Percentiles rank a stretch among this genome's conserved stretches.
phyloP scores from a whole-genome alignment of 2,329 filamentous ascomycete genomes.

The Elsinoe perseae region DNA sequence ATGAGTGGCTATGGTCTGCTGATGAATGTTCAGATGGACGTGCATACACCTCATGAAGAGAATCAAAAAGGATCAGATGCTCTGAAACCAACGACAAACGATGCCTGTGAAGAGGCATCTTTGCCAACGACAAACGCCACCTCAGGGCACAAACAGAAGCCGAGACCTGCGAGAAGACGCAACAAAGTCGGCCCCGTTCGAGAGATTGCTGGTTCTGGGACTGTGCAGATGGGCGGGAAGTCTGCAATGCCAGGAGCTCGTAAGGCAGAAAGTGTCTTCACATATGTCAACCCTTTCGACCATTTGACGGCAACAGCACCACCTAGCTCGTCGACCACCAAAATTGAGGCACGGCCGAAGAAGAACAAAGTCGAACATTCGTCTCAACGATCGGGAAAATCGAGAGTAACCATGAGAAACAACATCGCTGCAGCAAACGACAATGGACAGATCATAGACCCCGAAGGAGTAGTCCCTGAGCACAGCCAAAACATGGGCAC shows the following conservation, averaged over 20 bases:
- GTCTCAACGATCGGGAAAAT: not conserved
- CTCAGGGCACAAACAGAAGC: not conserved
- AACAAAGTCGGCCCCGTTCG: not conserved
- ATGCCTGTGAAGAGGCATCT: no score
- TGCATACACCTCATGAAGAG: no score
- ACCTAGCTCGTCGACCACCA: not conserved
- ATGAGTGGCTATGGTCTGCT: no score
- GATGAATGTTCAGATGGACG: not conserved
- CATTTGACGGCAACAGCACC: not conserved
- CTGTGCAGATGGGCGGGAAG: not conserved
- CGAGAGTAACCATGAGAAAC: not conserved
- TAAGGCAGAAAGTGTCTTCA: not conserved
- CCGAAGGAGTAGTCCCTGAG: no score
- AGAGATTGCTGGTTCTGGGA: not conserved
- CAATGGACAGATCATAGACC: no score
- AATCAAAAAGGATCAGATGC: no score
- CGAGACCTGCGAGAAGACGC: not conserved
- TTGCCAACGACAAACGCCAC: not conserved
- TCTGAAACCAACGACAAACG: no score
- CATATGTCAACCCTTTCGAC: conserved; percentile 11
- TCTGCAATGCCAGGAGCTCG: not conserved
- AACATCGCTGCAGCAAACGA: not conserved
- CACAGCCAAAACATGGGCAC: no score
- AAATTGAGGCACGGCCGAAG: not conserved
- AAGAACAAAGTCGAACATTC: not conserved